Evolutionary conservation across 352 stramenopile genomes (phyloP).

Genomic region (Globisporangium spinosum): DNA sequence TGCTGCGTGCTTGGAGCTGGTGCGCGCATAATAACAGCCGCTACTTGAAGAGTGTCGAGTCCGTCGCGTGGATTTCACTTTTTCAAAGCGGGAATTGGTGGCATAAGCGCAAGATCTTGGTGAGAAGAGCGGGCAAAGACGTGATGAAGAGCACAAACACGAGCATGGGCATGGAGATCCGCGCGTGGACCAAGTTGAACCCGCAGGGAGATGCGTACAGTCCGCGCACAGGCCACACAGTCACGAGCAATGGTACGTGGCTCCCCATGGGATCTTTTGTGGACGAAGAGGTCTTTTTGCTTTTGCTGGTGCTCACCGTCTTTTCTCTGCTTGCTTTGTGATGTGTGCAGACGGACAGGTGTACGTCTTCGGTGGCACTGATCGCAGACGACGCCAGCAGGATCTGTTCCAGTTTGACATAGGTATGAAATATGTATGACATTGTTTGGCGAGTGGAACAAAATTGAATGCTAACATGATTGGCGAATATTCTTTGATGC

Average conservation of each 20-base stretch:
- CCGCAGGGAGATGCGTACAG: constrained; percentile 78
- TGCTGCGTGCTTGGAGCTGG: neutral
- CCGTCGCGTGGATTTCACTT: neutral
- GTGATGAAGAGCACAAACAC: neutral
- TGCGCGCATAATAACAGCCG: neutral
- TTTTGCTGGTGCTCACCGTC: neutral
- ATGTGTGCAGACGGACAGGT: constrained; percentile 48
- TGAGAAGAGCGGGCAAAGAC: neutral
- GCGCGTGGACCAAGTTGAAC: constrained; percentile 71
- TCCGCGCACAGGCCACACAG: constrained; percentile 80
- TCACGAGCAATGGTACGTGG: constrained; percentile 60
- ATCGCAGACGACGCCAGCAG: constrained; percentile 72
- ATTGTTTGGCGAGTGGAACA: neutral
- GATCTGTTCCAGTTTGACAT: constrained; percentile 86
- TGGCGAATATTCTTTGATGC: neutral
- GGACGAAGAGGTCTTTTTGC: neutral
- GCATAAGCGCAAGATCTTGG: neutral
- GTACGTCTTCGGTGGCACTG: constrained; percentile 86
- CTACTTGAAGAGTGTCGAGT: neutral
- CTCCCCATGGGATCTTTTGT: neutral
- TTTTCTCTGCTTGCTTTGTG: constrained; percentile 3
- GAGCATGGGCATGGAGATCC: constrained; percentile 47
- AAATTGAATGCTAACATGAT: neutral
- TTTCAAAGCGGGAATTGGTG: constrained; percentile 1
- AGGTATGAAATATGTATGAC: constrained; percentile 22